Base-by-base conservation (phyloP, 2,329 filamentous ascomycete genomes). In the Parafenestella ontariensis region DNA sequence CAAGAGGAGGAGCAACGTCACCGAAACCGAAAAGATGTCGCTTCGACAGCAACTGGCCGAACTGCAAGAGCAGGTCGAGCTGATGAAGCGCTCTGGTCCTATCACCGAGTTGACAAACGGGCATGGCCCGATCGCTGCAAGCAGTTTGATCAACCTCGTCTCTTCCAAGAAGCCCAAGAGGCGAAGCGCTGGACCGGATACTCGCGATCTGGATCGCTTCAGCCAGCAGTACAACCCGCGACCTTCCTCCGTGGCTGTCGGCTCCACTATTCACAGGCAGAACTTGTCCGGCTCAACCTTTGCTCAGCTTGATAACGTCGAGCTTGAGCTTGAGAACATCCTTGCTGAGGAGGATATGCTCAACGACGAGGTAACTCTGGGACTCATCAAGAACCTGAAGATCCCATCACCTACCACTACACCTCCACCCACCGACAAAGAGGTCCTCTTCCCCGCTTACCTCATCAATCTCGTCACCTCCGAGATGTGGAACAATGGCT, bases 401-500 rank as follows among this genome's bases (percentile, higher is more conserved):
- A 98, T 99, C 60, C 95, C 95, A 18, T 88, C 89, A 10, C 94
- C 95, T 41, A 91, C 88, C 72, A 89, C 90, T 29, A 94, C 87
- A 48, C 93, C 94, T 18, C 89, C 93, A 48, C 94, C 95, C 10
- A 96, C 92, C 17, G 95, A 99, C 79, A 99, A 99, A 81, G 95
- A 99, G 77, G 94, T 99, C 20, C 84, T 99, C 47, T 99, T 99
- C 88, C 95, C 95, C 29, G 94, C 95, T 9, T 99, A 98, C 77
- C 88, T 99, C 68, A 99, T 99, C 82, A 99, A 99, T 78, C 84
- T 99, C 57, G 95, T 99, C 61, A 99, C 95, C 11, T 98, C 93
- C 15, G 95, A 99, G 81, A 99, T 99, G 95, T 99, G 95, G 95
- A 99, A 99, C 82, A 99, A 99, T 70, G 95, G 95, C 42, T 99